These are phyloP conservation scores for Phtheirospermum japonicum DNA, from an alignment of 257 asterid genomes.

Conservation along the genomic window DNA sequence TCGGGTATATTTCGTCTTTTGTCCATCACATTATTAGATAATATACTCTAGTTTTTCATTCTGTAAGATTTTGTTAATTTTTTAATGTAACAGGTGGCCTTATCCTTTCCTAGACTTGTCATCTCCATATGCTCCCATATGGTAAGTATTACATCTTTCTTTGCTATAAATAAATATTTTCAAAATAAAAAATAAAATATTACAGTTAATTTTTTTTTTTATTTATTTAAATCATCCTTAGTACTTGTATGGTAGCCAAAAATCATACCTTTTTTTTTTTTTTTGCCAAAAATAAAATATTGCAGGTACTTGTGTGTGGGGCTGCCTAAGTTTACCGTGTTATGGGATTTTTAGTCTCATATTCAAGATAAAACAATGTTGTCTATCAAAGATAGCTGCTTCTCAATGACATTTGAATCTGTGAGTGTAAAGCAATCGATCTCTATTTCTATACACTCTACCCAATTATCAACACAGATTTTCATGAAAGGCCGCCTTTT, in stretches of 20 bases:
- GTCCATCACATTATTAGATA: not conserved
- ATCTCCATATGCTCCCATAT: slow-evolving; percentile 53
- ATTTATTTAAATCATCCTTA: too few relatives aligned
- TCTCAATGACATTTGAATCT: not conserved
- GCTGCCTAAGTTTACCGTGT: slow-evolving; percentile 60
- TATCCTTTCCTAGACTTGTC: slow-evolving; percentile 64
- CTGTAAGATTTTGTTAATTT: not conserved
- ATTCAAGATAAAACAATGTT: slow-evolving; percentile 41
- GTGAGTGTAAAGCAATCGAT: too few relatives aligned
- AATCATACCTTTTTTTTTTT: too few relatives aligned
- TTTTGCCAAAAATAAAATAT: not conserved
- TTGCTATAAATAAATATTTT: not conserved
- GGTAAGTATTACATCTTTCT: slow-evolving; percentile 40
- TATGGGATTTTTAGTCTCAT: slow-evolving; percentile 51
- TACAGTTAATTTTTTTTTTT: too few relatives aligned
- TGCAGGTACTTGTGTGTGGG: slow-evolving; percentile 76
- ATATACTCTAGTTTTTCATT: not conserved
- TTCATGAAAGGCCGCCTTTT: too few relatives aligned
- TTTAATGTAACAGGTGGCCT: slow-evolving; percentile 61
- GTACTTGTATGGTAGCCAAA: too few relatives aligned
- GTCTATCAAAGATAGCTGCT: slow-evolving; percentile 19
- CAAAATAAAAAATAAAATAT: not conserved
- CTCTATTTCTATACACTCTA: too few relatives aligned
- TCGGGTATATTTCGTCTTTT: slow-evolving; percentile 37
- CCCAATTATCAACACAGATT: too few relatives aligned